Evolutionary conservation across 2,329 filamentous ascomycete genomes (phyloP), one percentile per base, ranked within the genome.

Genomic region (Cryphonectria japonica): DNA sequence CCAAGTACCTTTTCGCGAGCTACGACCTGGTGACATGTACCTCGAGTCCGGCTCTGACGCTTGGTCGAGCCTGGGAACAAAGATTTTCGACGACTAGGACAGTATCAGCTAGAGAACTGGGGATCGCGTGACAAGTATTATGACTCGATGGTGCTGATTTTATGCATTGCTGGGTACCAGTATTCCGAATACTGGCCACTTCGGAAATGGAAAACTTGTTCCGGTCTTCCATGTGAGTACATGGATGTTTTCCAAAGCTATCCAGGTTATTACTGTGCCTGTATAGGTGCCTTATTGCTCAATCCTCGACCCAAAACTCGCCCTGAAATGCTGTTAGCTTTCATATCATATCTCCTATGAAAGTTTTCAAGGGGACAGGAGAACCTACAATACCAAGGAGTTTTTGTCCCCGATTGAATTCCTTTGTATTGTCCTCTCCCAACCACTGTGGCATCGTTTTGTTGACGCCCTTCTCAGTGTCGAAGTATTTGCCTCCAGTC

Each of bases 401-500:
- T 8, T 67, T 66, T 63, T 77, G 75, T 4, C 73, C 76, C 57
- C 68, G 71, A 46, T 73, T 39, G 13, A 74, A 77, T 14, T 73
- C 72, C 2, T 54, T 63, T 0, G 76, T 68, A 52, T 75, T 76
- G 69, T 77, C 54, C 70, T 77, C 72, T 0, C 77, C 77, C 76
- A 78, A 77, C 77, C 77, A 78, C 71, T 74, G 70, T 2, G 73
- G 74, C 60, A 71, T 67, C 9, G 74, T 75, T 59, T 66, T 70
- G 11, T 76, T 74, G 19, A 77, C 61, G 9, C 76, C 76, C 54
- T 77, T 76, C 57, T 78, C 77, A 0, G 75, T 77, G 59, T 78
- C 77, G 50, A 75, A 76, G 19, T 72, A 76, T 16, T 72, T 70
- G 0, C 78, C 78, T 0, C 78, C 76, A 0, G 74, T 67, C 14